phyloP scores from a whole-genome alignment of 73 alveolate species.

The Breviolum minutum region DNA sequence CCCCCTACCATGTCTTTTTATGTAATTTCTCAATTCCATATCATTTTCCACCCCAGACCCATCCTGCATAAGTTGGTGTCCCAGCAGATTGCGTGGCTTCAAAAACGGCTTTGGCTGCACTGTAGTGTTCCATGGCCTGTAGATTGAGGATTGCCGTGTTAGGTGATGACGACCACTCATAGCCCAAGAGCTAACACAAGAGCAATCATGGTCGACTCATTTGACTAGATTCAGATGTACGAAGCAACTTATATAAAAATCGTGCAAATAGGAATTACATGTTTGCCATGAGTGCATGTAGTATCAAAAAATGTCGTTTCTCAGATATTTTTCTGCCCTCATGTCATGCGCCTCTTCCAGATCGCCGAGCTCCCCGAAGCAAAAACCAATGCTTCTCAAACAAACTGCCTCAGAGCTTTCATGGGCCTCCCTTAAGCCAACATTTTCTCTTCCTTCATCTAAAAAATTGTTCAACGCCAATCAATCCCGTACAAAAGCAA shows the following conservation, averaged over 20 bases:
- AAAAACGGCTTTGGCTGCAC: slow-evolving; percentile 52
- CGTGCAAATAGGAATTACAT: too few species aligned
- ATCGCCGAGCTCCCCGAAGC: slow-evolving; percentile 49
- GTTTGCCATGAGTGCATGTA: too few species aligned
- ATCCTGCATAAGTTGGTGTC: slow-evolving; percentile 66
- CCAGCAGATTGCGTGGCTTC: slow-evolving; percentile 26
- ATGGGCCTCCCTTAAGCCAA: too few species aligned
- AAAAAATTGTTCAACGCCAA: too few species aligned
- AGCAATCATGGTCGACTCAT: too few species aligned
- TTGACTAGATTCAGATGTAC: too few species aligned
- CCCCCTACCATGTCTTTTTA: not conserved
- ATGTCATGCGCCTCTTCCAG: slow-evolving; percentile 5
- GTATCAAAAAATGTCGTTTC: not conserved
- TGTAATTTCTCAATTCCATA: not conserved
- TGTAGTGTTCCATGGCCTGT: not conserved
- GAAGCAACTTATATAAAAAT: too few species aligned
- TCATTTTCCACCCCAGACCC: not conserved
- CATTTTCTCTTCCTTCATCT: too few species aligned
- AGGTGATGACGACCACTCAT: too few species aligned
- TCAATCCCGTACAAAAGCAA: too few species aligned
- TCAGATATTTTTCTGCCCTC: not conserved
- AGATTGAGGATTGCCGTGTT: too few species aligned
- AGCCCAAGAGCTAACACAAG: too few species aligned
- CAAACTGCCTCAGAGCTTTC: slow-evolving; percentile 9
- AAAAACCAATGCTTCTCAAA: slow-evolving; percentile 46